These are phyloP conservation scores for Verbena officinalis DNA, from an alignment of 257 asterid species.

Conservation along the genomic window DNA sequence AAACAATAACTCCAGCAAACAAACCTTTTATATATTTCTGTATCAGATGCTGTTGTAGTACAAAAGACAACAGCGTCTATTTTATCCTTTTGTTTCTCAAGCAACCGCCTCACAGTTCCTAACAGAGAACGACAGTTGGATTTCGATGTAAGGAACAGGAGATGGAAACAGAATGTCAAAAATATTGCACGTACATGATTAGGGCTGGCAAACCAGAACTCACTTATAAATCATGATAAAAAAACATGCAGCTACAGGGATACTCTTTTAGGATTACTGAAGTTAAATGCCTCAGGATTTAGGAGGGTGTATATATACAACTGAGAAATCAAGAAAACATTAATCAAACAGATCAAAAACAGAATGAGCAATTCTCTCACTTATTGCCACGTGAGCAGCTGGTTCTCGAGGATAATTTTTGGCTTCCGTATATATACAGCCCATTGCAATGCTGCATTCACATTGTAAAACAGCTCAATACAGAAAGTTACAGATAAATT, in stretches of 20 bases:
- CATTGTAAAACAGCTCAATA: constrained; percentile 29
- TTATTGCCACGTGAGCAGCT: constrained; percentile 98
- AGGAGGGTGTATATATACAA: background rate
- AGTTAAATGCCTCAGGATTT: background rate
- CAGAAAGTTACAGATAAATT: constrained; percentile 25
- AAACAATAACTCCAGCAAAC: background rate
- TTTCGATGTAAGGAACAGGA: constrained; percentile 16
- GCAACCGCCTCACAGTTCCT: constrained; percentile 91
- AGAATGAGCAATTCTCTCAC: constrained; percentile 45
- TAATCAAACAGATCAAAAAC: background rate
- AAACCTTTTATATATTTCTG: constrained; percentile 98
- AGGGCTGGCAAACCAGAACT: background rate
- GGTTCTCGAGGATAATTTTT: constrained; percentile 98
- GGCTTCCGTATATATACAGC: constrained; percentile 92
- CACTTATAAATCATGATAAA: constrained; percentile 1
- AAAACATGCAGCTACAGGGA: constrained; percentile 7
- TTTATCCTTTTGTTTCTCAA: constrained; percentile 91
- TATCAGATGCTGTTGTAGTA: constrained; percentile 74
- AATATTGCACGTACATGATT: constrained; percentile 1
- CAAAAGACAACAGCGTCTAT: constrained; percentile 81
- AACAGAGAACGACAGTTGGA: constrained; percentile 25
- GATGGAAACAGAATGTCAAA: background rate
- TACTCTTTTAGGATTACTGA: background rate
- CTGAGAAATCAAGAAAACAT: constrained; percentile 9
- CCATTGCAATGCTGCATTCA: constrained; percentile 84